Base-by-base conservation (phyloP, 2,329 filamentous ascomycete species). In the Fusarium secorum region DNA sequence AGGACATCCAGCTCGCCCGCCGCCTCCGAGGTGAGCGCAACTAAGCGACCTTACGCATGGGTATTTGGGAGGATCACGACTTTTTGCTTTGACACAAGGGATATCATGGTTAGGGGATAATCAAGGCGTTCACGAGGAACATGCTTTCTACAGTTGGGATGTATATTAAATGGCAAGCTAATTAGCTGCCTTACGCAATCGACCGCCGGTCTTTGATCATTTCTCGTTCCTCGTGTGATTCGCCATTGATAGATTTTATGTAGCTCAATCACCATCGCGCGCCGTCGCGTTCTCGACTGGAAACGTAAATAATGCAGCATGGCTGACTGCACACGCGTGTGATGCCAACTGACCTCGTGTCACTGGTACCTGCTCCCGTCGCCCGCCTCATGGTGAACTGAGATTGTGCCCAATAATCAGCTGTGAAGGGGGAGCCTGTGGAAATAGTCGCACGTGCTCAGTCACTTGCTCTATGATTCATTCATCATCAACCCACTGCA, bases 1-100 rank as follows among this genome's bases (percentile, higher is more conserved):
- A 98, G 89, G 95, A 98, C 79, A 98, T 98, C 81, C 95, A 98
- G 86, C 90, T 98, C 54, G 95, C 95, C 79, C 93, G 96, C 77
- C 93, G 96, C 80, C 93, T 99, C 81, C 93, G 96, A 79, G 96
- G 96, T 76, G 95, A 96, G 88, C 92, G 93, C 83, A 94, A 93
- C 87, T 95, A 90, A 89, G 83, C 68, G 66, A 52, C 30, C 39
- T 20, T 10, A 17, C 66, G 51, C 57, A 65, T 72, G 61, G 71
- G 71, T 44, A 64, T 55, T 45, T 75, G 78, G 78, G 78, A 76
- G 78, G 79, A 76, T 84, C 75, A 84, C 78, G 82, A 83, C 76
- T 79, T 80, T 66, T 67, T 79, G 75, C 74, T 81, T 82, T 81
- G 76, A 76, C 67, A 80, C 72, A 79, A 80, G 71, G 77, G 78